Evolutionary conservation across 2,329 filamentous ascomycete genomes (phyloP), one percentile per base, ranked within the genome.

Genomic region (Cercospora sesami): DNA sequence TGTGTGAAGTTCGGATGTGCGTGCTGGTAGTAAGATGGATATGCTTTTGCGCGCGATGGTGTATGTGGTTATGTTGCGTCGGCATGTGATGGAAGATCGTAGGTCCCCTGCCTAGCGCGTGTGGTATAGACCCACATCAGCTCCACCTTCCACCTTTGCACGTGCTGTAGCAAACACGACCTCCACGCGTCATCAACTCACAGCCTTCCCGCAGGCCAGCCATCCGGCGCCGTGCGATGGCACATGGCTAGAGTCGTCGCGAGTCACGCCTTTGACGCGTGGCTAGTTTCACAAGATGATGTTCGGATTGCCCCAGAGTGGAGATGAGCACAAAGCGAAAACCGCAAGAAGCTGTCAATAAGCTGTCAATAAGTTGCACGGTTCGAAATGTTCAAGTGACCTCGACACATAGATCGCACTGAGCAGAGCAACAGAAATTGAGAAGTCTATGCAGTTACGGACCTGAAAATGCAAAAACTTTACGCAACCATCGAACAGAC

Each of bases 401-500:
- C 7, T 16, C 12, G 14, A 30, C 9, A 8, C n/a, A 28, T 10
- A 28, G 23, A 55, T 3, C 12, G 21, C 10, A 51, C 2, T 8
- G 45, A 51, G 21, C 26, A 30, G 21, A 30, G 53, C 28, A n/a
- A 3, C 30, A 58, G 23, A 3, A 18, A 31, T 33, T 10, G 26
- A n/a, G 36, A 30, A 1, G 21, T 1, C 8, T n/a, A 21, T 7
- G 5, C 28, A 9, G 30, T 33, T 8, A 36, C 28, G 6, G 16
- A 59, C n/a, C 26, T 33, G n/a, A 59, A 59, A 9, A 64, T 64
- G 62, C 62, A 64, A 59, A 53, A 64, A 23, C 51, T 59, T 18
- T 64, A 64, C 53, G 39, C 62, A 16, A 45, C 33, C 8, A 64
- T 64, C 23, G 62, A 64, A 64, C 33, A 58, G 53, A 64, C 62